Percentiles rank a stretch among this genome's conserved stretches.
Evolutionary conservation across 192 early-diverging fungal genomes (phyloP).

Genomic region (Coemansia sp.): DNA sequence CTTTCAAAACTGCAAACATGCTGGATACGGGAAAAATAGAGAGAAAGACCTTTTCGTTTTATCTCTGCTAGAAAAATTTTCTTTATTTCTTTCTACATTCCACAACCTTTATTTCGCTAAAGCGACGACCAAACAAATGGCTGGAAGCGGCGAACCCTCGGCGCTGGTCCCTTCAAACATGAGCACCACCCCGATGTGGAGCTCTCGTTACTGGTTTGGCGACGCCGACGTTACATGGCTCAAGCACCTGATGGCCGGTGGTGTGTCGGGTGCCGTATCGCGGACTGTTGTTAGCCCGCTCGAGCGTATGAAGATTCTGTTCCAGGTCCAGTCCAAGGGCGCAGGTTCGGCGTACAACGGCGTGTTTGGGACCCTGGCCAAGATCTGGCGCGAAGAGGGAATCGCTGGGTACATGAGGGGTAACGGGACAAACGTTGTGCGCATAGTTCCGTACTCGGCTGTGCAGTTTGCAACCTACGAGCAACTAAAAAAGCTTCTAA

Average conservation of each 20-base stretch:
- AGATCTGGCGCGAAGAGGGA: constrained; percentile 79
- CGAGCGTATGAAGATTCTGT: constrained; percentile 83
- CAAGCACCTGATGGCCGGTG: constrained; percentile 75
- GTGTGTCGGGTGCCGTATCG: constrained; percentile 73
- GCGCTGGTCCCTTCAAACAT: constrained; percentile 23
- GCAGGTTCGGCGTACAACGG: constrained; percentile 65
- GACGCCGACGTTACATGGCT: constrained; percentile 57
- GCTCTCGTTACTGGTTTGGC: constrained; percentile 55
- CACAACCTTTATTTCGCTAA: neutral
- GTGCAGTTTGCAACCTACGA: constrained; percentile 82
- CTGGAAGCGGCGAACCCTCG: constrained; percentile 23
- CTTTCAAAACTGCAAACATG: no score
- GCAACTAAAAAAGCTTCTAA: constrained; percentile 68
- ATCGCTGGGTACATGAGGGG: constrained; percentile 70
- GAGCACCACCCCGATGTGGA: constrained; percentile 31
- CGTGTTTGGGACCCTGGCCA: constrained; percentile 65
- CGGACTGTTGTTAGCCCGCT: constrained; percentile 77
- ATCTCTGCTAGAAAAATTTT: neutral
- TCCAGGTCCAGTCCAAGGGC: constrained; percentile 59
- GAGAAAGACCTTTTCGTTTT: neutral
- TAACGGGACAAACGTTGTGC: constrained; percentile 81
- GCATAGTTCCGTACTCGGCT: constrained; percentile 79
- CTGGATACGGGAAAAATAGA: no score
- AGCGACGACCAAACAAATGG: constrained; percentile 11
- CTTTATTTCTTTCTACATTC: constrained; percentile 7